Base-by-base conservation (phyloP, 208 protist species). In the Crithidia bombi region DNA sequence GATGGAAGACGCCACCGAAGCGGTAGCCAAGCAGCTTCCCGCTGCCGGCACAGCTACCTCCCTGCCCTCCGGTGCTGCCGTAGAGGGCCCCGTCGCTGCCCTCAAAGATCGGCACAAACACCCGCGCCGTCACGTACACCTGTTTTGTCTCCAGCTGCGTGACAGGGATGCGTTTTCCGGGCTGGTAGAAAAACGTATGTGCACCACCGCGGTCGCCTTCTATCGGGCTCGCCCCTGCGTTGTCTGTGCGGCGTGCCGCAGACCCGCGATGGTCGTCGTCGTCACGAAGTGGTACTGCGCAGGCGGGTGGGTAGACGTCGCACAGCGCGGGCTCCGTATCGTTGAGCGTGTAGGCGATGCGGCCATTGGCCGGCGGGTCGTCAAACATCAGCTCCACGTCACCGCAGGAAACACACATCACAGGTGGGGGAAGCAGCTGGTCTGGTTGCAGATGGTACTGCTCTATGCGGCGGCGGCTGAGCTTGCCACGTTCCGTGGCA, bases 291-390 rank as follows among this genome's bases (percentile, higher is more conserved):
- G 51, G 61, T 33, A 64, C 80, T 21, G 80, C 74, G 28, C 81
- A 88, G 33, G 81, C 83, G 3, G 83, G 79, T 23, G 85, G 74
- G 67, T 68, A 54, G 14, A 91, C 79, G 44, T 91, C 85, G 25
- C 62, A 81, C 30, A 87, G 51, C 33, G 72, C 78, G 2, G 90
- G 90, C 73, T 95, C 86, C 3, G 73, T 87, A 61, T 81, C 62
- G 69, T 91, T 89, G 17, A 95, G 64, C 5, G 90, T 95, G 83
- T 95, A 95, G 25, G 81, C 86, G 41, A 95, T 85, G 36, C 84
- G 61, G 23, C 76, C 70, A 39, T 86, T 81, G 32, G 77, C 83
- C 11, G 90, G 85, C 0, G 85, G 75, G 49, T 91, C 85, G 23
- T 95, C 90, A 67, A 95, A 95, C 44, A 61, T 81, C 17, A 95